Percentiles rank a stretch among this genome's conserved stretches.
Evolutionary conservation across 768 basidiomycete genomes (phyloP).

Genomic region (Leccinum pellstonianum): DNA sequence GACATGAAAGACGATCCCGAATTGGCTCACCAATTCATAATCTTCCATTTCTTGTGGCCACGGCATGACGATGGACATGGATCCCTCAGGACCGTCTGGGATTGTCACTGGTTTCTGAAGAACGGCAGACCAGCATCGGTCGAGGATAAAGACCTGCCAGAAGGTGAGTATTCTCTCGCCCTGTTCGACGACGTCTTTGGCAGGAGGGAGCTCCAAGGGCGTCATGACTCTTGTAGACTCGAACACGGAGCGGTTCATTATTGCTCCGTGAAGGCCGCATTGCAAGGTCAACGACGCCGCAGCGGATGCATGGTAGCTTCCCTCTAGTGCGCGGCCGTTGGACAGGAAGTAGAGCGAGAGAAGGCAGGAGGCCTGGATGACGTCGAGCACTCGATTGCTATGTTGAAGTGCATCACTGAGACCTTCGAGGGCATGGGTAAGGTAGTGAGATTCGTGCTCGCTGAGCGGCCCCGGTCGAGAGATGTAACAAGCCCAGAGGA

Average conservation of each 20-base stretch:
- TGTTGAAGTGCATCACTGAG: slow-evolving; percentile 62
- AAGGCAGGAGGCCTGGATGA: slow-evolving; percentile 75
- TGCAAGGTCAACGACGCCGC: slow-evolving; percentile 74
- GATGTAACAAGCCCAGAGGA: slow-evolving; percentile 80
- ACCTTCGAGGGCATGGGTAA: slow-evolving; percentile 58
- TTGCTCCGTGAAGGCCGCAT: slow-evolving; percentile 59
- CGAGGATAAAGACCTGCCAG: slow-evolving; percentile 81
- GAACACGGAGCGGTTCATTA: slow-evolving; percentile 33
- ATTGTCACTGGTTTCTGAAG: slow-evolving; percentile 67
- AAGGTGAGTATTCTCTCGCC: slow-evolving; percentile 75
- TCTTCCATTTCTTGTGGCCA: slow-evolving; percentile 76
- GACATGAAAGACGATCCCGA: slow-evolving; percentile 6
- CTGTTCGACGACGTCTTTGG: slow-evolving; percentile 57
- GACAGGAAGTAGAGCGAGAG: slow-evolving; percentile 74
- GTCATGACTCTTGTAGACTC: slow-evolving; percentile 36
- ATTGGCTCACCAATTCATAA: slow-evolving; percentile 61
- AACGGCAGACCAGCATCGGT: slow-evolving; percentile 78
- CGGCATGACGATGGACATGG: slow-evolving; percentile 63
- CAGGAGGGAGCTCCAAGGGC: slow-evolving; percentile 52
- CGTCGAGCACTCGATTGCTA: slow-evolving; percentile 57
- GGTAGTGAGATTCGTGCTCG: slow-evolving; percentile 72
- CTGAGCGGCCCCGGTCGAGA: slow-evolving; percentile 69
- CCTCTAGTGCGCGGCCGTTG: slow-evolving; percentile 75
- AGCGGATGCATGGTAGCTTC: slow-evolving; percentile 72
- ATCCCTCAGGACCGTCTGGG: slow-evolving; percentile 58